phyloP scores from a whole-genome alignment of 352 stramenopile genomes.

The Globisporangium apiculatum region DNA sequence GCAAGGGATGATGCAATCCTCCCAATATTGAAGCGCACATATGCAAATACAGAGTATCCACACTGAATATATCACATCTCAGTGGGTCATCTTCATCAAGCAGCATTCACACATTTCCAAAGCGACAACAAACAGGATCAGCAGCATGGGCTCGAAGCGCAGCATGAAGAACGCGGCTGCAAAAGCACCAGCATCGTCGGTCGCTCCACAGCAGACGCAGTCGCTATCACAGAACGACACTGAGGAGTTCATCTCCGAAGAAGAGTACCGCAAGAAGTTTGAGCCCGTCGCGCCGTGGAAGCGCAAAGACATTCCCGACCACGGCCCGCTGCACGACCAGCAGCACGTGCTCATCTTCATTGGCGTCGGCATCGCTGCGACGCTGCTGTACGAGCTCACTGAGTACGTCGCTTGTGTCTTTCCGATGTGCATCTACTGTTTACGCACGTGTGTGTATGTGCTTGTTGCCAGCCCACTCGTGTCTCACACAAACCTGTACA shows the following conservation, averaged over 20 bases:
- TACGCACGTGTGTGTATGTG: not conserved
- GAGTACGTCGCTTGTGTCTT: constrained; percentile 18
- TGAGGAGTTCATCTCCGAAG: constrained; percentile 35
- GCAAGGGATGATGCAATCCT: no score
- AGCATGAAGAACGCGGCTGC: constrained; percentile 7
- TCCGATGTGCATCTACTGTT: not conserved
- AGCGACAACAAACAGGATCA: no score
- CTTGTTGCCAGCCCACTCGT: no score
- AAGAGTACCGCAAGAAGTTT: constrained; percentile 52
- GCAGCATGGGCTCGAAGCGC: constrained; percentile 6
- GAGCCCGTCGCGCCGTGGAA: constrained; percentile 82
- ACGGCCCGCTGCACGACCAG: constrained; percentile 52
- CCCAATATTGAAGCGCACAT: no score
- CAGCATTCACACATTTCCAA: not conserved
- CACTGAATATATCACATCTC: no score
- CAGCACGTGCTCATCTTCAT: constrained; percentile 66
- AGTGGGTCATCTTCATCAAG: not conserved
- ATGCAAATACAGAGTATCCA: no score
- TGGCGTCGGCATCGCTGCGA: constrained; percentile 54
- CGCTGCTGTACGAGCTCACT: constrained; percentile 63
- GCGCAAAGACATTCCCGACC: constrained; percentile 70
- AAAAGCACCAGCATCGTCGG: no score
- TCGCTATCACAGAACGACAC: constrained; percentile 9
- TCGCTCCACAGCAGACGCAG: no score
- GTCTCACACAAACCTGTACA: not conserved